phyloP scores from a whole-genome alignment of 2,329 filamentous ascomycete genomes.

The Rasamsonia emersonii region DNA sequence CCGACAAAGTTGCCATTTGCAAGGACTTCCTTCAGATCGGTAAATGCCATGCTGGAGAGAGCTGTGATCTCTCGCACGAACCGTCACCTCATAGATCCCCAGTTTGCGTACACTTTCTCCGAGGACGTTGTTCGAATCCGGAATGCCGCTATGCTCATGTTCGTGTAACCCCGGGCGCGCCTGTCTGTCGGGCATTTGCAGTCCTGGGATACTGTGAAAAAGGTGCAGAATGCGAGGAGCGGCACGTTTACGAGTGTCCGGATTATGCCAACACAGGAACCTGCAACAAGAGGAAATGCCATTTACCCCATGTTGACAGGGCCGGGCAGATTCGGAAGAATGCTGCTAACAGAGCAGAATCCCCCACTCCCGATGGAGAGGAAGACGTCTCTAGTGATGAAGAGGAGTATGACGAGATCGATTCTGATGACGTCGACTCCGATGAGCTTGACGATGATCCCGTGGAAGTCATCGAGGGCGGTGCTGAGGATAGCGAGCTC shows the following conservation, averaged over 20 bases:
- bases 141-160: slow-evolving; percentile 83
- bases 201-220: slow-evolving; percentile 81
- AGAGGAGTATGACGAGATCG: slow-evolving; percentile 53
- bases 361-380: slow-evolving; percentile 38
- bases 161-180: slow-evolving; percentile 64
- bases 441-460: slow-evolving; percentile 45
- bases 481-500: slow-evolving; percentile 37
- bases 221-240: slow-evolving; percentile 66
- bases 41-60: slow-evolving; percentile 64
- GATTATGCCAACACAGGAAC: slow-evolving; percentile 85
- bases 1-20: slow-evolving; percentile 80
- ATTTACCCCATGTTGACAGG: slow-evolving; percentile 77
- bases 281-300: slow-evolving; percentile 75
- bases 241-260: slow-evolving; percentile 88
- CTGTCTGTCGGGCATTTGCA: slow-evolving; percentile 77
- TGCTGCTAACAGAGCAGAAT: slow-evolving; percentile 34
- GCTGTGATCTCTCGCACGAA: slow-evolving; percentile 87
- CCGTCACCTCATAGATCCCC: slow-evolving; percentile 75
- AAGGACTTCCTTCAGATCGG: slow-evolving; percentile 76
- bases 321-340: slow-evolving; percentile 67
- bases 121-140: slow-evolving; percentile 79
- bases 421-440: slow-evolving; percentile 62
- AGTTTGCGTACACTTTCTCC: slow-evolving; percentile 80
- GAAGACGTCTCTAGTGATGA: slow-evolving; percentile 73
- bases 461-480: slow-evolving; percentile 27